A percentile compares a stretch with the other conserved stretches of the same genome.
Conservation (phyloP, 345 rosid species). For the Hypericum perforatum region DNA sequence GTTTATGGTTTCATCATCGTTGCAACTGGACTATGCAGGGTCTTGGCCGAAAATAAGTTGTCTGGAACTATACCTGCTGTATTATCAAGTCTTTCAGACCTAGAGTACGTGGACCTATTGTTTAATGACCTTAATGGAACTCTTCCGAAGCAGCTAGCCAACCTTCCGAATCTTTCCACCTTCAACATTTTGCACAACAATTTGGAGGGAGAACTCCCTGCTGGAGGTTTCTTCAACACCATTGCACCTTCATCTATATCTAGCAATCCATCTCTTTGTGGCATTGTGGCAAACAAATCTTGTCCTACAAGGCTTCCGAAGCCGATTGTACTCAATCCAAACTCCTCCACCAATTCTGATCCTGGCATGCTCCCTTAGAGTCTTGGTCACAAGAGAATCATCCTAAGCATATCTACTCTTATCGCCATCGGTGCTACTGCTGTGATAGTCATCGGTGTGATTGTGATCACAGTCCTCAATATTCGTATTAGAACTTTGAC, state of each 20-base stretch:
- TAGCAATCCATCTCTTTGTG: constrained; percentile 78
- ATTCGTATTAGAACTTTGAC: no score
- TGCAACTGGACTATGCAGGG: constrained; percentile 24
- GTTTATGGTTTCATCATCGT: no score
- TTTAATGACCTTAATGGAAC: constrained; percentile 49
- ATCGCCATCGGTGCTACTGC: no score
- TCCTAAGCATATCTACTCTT: no score
- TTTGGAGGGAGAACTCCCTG: constrained; percentile 73
- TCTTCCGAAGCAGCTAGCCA: constrained; percentile 70
- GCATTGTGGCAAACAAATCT: constrained; percentile 65
- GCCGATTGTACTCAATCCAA: constrained; percentile 90
- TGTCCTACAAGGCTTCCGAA: constrained; percentile 85
- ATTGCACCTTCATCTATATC: constrained; percentile 58
- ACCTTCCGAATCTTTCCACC: constrained; percentile 51
- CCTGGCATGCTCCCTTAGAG: no score
- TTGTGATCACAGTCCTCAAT: no score
- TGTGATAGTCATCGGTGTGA: no score
- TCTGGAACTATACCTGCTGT: constrained; percentile 53
- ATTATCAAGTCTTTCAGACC: constrained; percentile 44
- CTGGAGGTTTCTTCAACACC: constrained; percentile 76
- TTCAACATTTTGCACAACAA: constrained; percentile 89
- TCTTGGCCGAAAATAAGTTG: constrained; percentile 57
- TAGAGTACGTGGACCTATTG: constrained; percentile 67
- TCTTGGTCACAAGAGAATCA: no score
- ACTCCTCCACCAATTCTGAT: constrained; percentile 17